A percentile compares a stretch with the other conserved stretches of the same genome.
Evolutionary conservation across 2,329 filamentous ascomycete genomes (phyloP).

Genomic region (Exophiala viscosa): DNA sequence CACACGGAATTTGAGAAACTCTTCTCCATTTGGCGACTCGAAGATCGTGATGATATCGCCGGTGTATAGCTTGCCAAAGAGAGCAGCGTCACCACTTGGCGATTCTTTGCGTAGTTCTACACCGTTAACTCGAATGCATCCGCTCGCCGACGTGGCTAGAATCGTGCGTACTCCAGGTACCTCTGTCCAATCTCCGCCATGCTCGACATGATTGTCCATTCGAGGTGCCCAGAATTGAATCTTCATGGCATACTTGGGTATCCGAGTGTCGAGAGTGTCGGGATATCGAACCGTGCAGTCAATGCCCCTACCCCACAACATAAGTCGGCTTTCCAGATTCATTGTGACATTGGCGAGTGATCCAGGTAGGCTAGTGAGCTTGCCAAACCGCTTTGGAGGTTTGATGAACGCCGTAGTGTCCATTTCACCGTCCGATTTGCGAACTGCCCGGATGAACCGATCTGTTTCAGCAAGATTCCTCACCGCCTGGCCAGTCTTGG

Average conservation of each 20-base stretch:
- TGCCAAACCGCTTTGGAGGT: conserved; percentile 53
- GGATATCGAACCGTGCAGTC: conserved; percentile 67
- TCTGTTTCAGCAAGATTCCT: conserved; percentile 25
- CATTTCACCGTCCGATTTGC: conserved; percentile 8
- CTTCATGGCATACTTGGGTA: conserved; percentile 79
- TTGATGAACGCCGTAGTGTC: conserved; percentile 31
- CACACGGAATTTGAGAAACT: conserved; percentile 42
- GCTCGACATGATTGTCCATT: conserved; percentile 57
- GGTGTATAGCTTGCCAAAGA: conserved; percentile 67
- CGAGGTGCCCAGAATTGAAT: conserved; percentile 69
- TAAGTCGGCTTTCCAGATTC: conserved; percentile 62
- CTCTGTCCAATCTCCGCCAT: conserved; percentile 54
- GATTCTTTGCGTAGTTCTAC: conserved; percentile 59
- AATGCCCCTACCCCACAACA: conserved; percentile 71
- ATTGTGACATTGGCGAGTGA: conserved; percentile 64
- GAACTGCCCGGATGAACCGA: conserved; percentile 20
- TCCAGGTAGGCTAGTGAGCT: conserved; percentile 60
- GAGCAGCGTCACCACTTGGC: conserved; percentile 47
- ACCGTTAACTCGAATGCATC: conserved; percentile 73
- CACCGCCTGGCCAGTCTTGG: conserved; percentile 36
- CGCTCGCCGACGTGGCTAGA: conserved; percentile 73
- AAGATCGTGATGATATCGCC: conserved; percentile 76
- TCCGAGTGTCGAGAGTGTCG: conserved; percentile 60
- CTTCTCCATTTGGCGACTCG: conserved; percentile 40
- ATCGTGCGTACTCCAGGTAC: conserved; percentile 61